Base-by-base conservation (phyloP, 1,139 yeast species). In the Blastobotrys apis region DNA sequence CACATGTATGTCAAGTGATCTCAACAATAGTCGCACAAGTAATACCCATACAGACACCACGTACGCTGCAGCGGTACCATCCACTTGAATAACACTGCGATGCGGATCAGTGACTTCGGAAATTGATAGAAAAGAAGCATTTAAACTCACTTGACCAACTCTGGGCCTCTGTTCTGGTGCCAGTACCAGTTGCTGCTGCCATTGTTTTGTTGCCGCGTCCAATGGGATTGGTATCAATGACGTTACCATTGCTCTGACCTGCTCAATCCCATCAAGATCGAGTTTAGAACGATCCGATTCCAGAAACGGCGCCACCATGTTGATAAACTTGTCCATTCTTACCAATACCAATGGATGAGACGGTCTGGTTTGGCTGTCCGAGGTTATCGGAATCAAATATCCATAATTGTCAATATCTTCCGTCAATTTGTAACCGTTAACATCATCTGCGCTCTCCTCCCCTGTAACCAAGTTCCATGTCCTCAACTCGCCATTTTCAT, bases 391-490 rank as follows among this genome's bases (percentile, higher is more conserved):
- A 3, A 33, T 20, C 25, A 38, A 19, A 26, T 27, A 33, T 4
- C 39, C 31, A 23, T 10, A 23, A n/a, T n/a, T n/a, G 4, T 25
- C 41, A 25, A 19, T 12, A n/a, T 23, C 27, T 3, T 19, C 38
- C 12, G 33, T 39, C 12, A 37, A 29, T 5, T 23, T 12, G 15
- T 17, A 21, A 5, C 36, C 39, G 8, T n/a, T 10, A 6, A 12
- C 30, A 5, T 34, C 22, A 10, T 39, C 33, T 12, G 21, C 15
- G 5, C 49, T 46, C 33, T 51, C 54, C 3, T 44, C 53, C 10
- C 44, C 49, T 3, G 49, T 39, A 13, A 44, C 50, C 41, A 49
- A 32, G 39, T 50, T 47, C 58, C 56, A 55, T 16, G 44, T 36
- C 10, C 53, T 33, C 5, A 17, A 36, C 37, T 48, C 48, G 13